Evolutionary conservation across 108 stramenopile genomes (phyloP), one percentile per base, ranked within the genome.

Genomic region (Conticribra guillardii): DNA sequence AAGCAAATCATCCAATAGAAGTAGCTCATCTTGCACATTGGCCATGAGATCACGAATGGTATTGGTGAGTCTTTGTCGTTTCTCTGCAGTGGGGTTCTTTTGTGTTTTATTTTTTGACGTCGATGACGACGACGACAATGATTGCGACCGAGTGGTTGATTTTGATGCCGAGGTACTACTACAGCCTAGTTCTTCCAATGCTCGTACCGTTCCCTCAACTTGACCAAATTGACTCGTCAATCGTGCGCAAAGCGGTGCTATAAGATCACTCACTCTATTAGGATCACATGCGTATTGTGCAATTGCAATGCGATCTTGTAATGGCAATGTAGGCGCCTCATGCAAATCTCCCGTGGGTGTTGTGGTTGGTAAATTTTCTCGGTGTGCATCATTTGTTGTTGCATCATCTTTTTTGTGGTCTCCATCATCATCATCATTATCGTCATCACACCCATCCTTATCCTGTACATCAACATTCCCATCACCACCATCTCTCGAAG

Each of bases 261-360:
- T 68, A 30, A 95, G 66, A 4, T 80, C 80, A 54, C 88, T 82
- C 19, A 95, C 94, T 28, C 94, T 79, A 48, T 73, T 59, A 22
- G 94, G 94, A 37, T 80, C 55, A 64, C 91, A 95, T 28, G 90
- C 88, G 63, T 88, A 86, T 21, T 87, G 84, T 3, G 91, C 91
- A 66, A 95, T 92, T 11, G 88, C 79, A 24, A 95, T 73, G 32
- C 91, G 74, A 73, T 95, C 94, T 52, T 84, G 82, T 23, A 95
- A 58, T 1, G 91, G 90, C 60, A 95, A 52, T 1, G 65, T 53
- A 1, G 85, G 67, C 41, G 85, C 82, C 24, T 85, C 76, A 57
- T 89, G 87, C 50, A 94, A 60, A 1, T 72, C 74, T 37, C 86
- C 93, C 45, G 79, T 82, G 41, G 93, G 93, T 2, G 87, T 81